These are phyloP conservation scores for Tetradesmus obliquus DNA, from an alignment of 139 green algal genomes.

Conservation along the genomic window DNA sequence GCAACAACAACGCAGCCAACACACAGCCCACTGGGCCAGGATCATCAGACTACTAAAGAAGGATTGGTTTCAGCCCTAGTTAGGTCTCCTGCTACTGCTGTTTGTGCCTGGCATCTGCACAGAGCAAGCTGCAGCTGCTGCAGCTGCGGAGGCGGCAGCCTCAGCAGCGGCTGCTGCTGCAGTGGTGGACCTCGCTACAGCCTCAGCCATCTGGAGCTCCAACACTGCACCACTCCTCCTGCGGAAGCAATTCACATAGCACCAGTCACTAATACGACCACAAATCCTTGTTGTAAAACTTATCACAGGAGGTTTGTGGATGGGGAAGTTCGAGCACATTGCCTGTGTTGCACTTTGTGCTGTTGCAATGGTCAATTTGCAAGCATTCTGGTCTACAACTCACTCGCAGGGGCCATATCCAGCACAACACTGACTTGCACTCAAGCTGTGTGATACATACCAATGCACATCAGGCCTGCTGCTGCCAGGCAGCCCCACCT, in stretches of 20 bases:
- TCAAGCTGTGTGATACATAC: not conserved
- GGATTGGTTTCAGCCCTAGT: not conserved
- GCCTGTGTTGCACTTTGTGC: no score
- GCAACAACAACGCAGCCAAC: no score
- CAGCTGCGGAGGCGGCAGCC: conserved; percentile 27
- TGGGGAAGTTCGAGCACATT: no score
- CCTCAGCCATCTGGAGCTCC: conserved; percentile 35
- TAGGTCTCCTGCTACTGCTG: not conserved
- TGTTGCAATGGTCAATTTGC: no score
- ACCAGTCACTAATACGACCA: not conserved
- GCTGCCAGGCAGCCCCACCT: not conserved
- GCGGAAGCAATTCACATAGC: not conserved
- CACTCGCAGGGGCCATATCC: no score
- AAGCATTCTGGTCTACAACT: no score
- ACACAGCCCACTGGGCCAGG: no score
- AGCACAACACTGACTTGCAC: not conserved
- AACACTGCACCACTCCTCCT: not conserved
- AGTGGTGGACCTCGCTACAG: conserved; percentile 5
- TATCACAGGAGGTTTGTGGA: no score
- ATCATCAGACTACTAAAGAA: no score
- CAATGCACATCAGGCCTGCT: not conserved
- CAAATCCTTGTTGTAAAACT: not conserved
- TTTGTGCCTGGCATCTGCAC: not conserved
- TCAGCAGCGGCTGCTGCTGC: conserved; percentile 32
- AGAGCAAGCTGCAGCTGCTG: conserved; percentile 1